These are phyloP conservation scores for Claviceps paspali DNA, from an alignment of 2,329 filamentous ascomycete genomes.

Conservation along the genomic window DNA sequence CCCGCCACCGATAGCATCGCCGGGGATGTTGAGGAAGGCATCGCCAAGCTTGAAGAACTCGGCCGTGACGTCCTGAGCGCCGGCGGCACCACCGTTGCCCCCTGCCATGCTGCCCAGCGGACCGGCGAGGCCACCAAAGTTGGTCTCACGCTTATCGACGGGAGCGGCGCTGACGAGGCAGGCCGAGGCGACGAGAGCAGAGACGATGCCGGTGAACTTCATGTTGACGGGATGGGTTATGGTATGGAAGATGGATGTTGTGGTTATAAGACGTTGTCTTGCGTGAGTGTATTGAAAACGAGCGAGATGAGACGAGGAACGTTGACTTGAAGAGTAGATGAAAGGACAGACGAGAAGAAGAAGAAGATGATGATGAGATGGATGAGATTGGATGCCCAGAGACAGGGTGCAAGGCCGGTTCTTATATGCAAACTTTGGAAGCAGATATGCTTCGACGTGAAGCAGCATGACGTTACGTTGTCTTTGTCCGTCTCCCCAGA, in stretches of 20 bases:
- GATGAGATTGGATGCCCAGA: too few relatives aligned
- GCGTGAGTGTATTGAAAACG: too few relatives aligned
- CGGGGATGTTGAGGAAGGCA: constrained; percentile 7
- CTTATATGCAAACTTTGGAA: too few relatives aligned
- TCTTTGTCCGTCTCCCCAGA: too few relatives aligned
- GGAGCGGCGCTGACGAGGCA: constrained; percentile 4
- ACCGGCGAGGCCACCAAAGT: neutral
- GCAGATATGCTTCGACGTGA: too few relatives aligned
- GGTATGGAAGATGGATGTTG: neutral
- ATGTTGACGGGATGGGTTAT: constrained; percentile 1
- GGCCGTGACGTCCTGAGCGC: constrained; percentile 4
- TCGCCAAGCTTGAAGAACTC: constrained; percentile 8
- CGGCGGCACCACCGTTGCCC: neutral
- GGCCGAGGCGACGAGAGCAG: constrained; percentile 1
- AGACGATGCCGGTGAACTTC: constrained; percentile 1
- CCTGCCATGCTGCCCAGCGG: neutral
- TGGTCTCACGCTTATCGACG: constrained; percentile 2
- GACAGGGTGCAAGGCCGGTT: too few relatives aligned
- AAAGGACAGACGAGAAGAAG: too few relatives aligned
- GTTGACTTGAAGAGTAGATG: too few relatives aligned
- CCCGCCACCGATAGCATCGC: constrained; percentile 4
- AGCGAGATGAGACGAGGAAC: too few relatives aligned
- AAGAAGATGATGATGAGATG: too few relatives aligned
- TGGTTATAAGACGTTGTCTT: too few relatives aligned
- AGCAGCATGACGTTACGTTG: too few relatives aligned